Percentiles rank a stretch among this genome's conserved stretches.
Evolutionary conservation across 2,329 filamentous ascomycete species (phyloP).

Genomic region (Botrytis medusae): DNA sequence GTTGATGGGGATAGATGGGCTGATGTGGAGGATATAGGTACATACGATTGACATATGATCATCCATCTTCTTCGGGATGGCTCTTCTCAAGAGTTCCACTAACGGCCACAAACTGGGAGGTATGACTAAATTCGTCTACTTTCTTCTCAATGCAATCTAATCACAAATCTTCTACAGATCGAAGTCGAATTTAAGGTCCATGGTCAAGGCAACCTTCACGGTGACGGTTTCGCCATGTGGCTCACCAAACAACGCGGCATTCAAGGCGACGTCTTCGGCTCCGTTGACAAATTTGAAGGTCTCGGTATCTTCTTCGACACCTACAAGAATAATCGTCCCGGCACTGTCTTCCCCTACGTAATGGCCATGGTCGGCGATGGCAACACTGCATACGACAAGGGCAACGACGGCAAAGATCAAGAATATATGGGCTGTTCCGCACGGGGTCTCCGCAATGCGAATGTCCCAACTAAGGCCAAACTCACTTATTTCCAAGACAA

Average conservation of each 20-base stretch:
- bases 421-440: slow-evolving; percentile 95
- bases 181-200: slow-evolving; percentile 94
- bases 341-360: slow-evolving; percentile 92
- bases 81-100: slow-evolving; percentile 90
- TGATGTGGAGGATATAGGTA: slow-evolving; percentile 58
- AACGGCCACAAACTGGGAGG: slow-evolving; percentile 97
- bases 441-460: slow-evolving; percentile 79
- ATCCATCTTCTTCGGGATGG: slow-evolving; percentile 88
- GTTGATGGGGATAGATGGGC: slow-evolving; percentile 13
- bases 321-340: slow-evolving; percentile 98
- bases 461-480: slow-evolving; percentile 77
- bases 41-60: slow-evolving; percentile 87
- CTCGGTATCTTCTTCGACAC: slow-evolving; percentile 93
- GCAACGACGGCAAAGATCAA: slow-evolving; percentile 88
- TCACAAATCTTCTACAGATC: slow-evolving; percentile 51
- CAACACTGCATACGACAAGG: slow-evolving; percentile 84
- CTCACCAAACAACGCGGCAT: slow-evolving; percentile 88
- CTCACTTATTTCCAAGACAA: slow-evolving; percentile 98
- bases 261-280: slow-evolving; percentile 82
- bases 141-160: slow-evolving; percentile 8
- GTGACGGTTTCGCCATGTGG: slow-evolving; percentile 98
- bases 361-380: slow-evolving; percentile 99
- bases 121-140: slow-evolving; percentile 37
- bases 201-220: slow-evolving; percentile 84
- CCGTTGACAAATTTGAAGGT: slow-evolving; percentile 85